Evolutionary conservation across 768 basidiomycete species (phyloP).

Genomic region (Suillus weaverae): DNA sequence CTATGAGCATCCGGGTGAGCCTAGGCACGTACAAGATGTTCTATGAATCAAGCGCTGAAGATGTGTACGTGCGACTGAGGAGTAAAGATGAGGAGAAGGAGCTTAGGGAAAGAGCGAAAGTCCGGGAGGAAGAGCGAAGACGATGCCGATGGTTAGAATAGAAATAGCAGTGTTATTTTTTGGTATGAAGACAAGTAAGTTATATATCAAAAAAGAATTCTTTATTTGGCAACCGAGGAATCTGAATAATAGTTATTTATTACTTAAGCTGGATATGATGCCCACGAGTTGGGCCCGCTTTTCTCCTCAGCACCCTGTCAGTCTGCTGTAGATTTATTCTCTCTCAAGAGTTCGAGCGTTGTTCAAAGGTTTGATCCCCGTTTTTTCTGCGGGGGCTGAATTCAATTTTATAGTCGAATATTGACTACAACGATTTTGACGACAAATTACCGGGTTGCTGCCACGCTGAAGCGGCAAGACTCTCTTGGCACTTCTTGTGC

Average conservation of each 20-base stretch:
- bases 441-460: conserved; percentile 12
- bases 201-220: background rate
- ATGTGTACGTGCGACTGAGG: conserved; percentile 44
- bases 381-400: background rate
- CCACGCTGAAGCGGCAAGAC: conserved; percentile 36
- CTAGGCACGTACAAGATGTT: conserved; percentile 65
- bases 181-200: background rate
- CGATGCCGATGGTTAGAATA: conserved; percentile 37
- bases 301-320: conserved; percentile 5
- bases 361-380: background rate
- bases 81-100: conserved; percentile 33
- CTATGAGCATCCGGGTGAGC: conserved; percentile 51
- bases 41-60: conserved; percentile 69
- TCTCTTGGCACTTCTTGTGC: conserved; percentile 37
- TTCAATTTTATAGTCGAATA: conserved; percentile 22
- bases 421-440: conserved; percentile 3
- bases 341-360: background rate
- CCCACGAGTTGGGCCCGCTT: conserved; percentile 11
- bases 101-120: conserved; percentile 40
- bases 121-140: conserved; percentile 58
- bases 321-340: background rate
- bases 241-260: conserved; percentile 5
- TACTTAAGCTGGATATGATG: conserved; percentile 26
- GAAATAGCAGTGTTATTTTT: background rate
- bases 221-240: background rate